phyloP scores from a whole-genome alignment of 148 eudicot genomes.

The Camellia lanceoleosa region DNA sequence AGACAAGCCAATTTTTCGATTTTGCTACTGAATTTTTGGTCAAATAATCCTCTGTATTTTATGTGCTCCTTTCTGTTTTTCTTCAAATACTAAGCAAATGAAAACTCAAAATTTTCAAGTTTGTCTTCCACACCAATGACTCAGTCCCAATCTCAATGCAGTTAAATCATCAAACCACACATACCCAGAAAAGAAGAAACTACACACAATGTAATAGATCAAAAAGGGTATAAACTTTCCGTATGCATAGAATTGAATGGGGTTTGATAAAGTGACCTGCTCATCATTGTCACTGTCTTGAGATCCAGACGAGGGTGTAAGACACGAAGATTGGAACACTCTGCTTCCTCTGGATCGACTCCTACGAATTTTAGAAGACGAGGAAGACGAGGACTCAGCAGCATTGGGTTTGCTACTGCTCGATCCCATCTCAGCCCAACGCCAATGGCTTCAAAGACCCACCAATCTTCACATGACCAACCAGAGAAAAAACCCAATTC shows the following conservation, averaged over 20 bases:
- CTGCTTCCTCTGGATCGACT: slow-evolving; percentile 31
- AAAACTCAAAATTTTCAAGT: not conserved
- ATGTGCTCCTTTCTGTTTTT: not conserved
- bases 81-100: not conserved
- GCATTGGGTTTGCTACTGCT: slow-evolving; percentile 54
- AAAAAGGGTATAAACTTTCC: not conserved
- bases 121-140: not conserved
- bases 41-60: not conserved
- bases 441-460: not conserved
- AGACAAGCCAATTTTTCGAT: not conserved
- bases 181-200: not conserved
- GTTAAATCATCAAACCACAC: not conserved
- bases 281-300: slow-evolving; percentile 39
- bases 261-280: slow-evolving; percentile 17
- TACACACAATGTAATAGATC: not conserved
- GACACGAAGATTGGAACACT: slow-evolving; percentile 48
- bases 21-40: not conserved
- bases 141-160: not conserved
- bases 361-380: slow-evolving; percentile 29
- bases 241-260: not conserved
- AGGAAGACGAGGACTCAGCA: slow-evolving; percentile 32
- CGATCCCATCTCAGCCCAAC: slow-evolving; percentile 52
- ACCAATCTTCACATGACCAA: not conserved
- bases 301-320: slow-evolving; percentile 45
- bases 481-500: not conserved